Base-by-base conservation (phyloP, 2,329 filamentous ascomycete species). In the Fusarium sp. region DNA sequence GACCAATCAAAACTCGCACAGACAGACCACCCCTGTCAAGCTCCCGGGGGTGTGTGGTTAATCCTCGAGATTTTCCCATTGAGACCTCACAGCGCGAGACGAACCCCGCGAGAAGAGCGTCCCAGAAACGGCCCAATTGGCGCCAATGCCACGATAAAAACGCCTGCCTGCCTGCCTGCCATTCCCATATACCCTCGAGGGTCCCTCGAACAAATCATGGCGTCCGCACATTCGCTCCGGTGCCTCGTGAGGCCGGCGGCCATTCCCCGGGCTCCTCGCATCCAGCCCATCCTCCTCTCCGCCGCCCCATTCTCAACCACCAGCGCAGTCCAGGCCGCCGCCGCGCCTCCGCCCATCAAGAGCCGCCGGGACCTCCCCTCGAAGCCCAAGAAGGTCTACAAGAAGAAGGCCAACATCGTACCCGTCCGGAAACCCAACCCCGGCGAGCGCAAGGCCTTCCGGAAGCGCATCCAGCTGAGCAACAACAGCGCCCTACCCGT, bases 401-500 rank as follows among this genome's bases (percentile, higher is more conserved):
- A 90, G 82, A 87, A 87, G 80, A 85, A 82, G 77, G 78, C 80
- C 18, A 82, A 82, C 64, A 79, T 85, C 52, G 82, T 82, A 29
- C 82, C 83, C 29, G 81, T 85, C 64, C 89, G 88, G 82, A 87
- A 90, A 74, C 93, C 93, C 22, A 86, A 86, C 14, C 87, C 90
- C 4, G 96, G 95, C 75, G 95, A 98, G 87, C 91, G 95, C 75
- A 97, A 95, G 84, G 93, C 94, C 31, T 87, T 94, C 80, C 92
- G 95, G 75, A 98, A 97, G 86, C 91, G 94, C 76, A 94, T 99
- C 79, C 91, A 97, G 69, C 90, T 99, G 70, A 96, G 93, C 87
- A 99, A 98, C 85, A 93, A 94, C 83, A 98, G 98, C 84, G 96
- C 96, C 59, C 86, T 98, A 40, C 90, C 92, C 69, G 93, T 98